Conservation (phyloP, 163 green algal genomes). For the Chlamydomonas reinhardtii region DNA sequence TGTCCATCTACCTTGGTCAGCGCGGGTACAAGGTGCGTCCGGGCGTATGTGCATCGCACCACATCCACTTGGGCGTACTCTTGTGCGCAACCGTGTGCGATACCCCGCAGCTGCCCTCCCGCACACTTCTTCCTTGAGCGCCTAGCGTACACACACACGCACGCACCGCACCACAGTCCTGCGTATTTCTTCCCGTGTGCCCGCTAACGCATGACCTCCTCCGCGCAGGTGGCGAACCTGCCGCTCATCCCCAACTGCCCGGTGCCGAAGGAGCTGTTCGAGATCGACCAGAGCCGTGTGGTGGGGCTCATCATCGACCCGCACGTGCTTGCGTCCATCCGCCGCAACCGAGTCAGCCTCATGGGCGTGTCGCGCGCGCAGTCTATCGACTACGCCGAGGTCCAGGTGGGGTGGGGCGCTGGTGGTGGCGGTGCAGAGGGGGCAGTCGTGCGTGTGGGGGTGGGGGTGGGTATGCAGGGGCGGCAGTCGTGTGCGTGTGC, state of each 20-base stretch:
- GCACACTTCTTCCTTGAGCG: too few relatives aligned
- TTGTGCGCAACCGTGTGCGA: too few relatives aligned
- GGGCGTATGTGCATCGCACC: too few relatives aligned
- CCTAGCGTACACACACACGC: too few relatives aligned
- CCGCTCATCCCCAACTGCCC: slow-evolving; percentile 63
- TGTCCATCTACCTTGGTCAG: slow-evolving; percentile 76
- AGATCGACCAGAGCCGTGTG: slow-evolving; percentile 66
- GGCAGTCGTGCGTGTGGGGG: neutral
- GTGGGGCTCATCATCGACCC: slow-evolving; percentile 68
- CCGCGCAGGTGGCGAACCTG: slow-evolving; percentile 69
- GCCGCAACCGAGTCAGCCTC: slow-evolving; percentile 60
- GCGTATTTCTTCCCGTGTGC: too few relatives aligned
- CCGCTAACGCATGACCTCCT: too few relatives aligned
- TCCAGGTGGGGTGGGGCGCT: slow-evolving; percentile 34
- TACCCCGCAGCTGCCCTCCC: too few relatives aligned
- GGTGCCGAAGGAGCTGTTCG: slow-evolving; percentile 67
- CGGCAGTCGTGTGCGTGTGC: too few relatives aligned
- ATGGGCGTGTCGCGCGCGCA: slow-evolving; percentile 57
- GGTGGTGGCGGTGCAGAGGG: neutral
- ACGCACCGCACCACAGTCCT: too few relatives aligned
- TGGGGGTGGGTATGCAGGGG: too few relatives aligned
- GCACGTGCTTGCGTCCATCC: slow-evolving; percentile 61
- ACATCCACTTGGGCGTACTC: too few relatives aligned
- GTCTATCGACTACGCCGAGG: slow-evolving; percentile 58
- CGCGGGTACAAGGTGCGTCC: slow-evolving; percentile 64